phyloP scores from a whole-genome alignment of 371 early-diverging fungal genomes.

The Rhizopus arrhizus region DNA sequence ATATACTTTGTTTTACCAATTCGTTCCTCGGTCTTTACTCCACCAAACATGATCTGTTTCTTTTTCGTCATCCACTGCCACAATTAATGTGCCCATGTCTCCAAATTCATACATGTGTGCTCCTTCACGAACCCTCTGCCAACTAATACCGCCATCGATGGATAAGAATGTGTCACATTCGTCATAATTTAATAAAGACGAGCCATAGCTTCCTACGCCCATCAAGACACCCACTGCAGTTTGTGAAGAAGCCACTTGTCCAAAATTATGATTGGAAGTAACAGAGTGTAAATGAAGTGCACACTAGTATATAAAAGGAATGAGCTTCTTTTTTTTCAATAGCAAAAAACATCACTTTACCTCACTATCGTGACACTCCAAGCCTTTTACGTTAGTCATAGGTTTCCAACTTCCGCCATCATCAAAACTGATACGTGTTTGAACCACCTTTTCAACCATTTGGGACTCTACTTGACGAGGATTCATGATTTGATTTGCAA shows the following conservation, averaged over 20 bases:
- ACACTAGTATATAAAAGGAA: conserved; percentile 54
- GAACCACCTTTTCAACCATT: conserved; percentile 62
- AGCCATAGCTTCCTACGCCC: conserved; percentile 91
- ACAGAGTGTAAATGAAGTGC: conserved; percentile 86
- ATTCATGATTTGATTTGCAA: conserved; percentile 83
- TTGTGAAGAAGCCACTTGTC: conserved; percentile 72
- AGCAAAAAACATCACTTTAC: neutral
- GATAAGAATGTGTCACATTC: conserved; percentile 84
- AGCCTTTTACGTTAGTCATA: conserved; percentile 47
- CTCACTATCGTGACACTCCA: conserved; percentile 42
- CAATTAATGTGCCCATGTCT: conserved; percentile 82
- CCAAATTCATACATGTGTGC: conserved; percentile 91
- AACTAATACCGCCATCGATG: conserved; percentile 84
- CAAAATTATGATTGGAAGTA: conserved; percentile 65
- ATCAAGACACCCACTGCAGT: conserved; percentile 84
- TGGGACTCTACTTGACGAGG: conserved; percentile 56
- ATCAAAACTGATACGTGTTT: conserved; percentile 86
- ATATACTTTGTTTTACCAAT: conserved; percentile 61
- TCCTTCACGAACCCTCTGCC: conserved; percentile 77
- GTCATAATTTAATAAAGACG: conserved; percentile 64
- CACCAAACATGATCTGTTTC: conserved; percentile 71
- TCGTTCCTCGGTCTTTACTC: conserved; percentile 79
- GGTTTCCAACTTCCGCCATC: conserved; percentile 81
- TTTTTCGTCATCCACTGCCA: conserved; percentile 75
- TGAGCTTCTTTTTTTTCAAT: conserved; percentile 10